Evolutionary conservation across 129 eudicot species (phyloP).

Genomic region (Gnaphalium uliginosum): DNA sequence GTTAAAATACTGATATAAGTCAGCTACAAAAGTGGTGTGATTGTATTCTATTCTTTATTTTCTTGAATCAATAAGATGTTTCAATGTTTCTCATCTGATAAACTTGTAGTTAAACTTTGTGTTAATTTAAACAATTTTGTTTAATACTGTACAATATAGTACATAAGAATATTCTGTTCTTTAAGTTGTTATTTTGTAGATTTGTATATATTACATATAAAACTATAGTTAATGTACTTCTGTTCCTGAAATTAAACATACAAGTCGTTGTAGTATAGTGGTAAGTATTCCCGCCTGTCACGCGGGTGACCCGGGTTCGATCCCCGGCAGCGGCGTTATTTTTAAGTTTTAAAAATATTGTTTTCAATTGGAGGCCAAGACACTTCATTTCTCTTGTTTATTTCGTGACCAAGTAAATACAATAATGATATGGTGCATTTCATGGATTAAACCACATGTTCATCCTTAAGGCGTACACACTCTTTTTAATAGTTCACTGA

Average conservation of each 20-base stretch:
- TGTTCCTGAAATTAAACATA: background rate
- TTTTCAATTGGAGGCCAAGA: too few relatives aligned
- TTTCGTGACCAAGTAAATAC: background rate
- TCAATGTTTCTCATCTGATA: background rate
- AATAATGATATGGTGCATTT: background rate
- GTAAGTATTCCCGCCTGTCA: constrained; percentile 94
- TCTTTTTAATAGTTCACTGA: too few relatives aligned
- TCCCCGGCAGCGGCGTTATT: constrained; percentile 73
- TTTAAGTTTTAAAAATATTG: background rate
- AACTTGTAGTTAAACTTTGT: too few relatives aligned
- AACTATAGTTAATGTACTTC: too few relatives aligned
- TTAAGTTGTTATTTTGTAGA: background rate
- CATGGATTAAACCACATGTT: background rate
- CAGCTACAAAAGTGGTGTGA: constrained; percentile 16
- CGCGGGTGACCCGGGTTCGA: constrained; percentile 95
- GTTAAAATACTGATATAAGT: constrained; percentile 21
- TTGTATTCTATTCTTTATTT: constrained; percentile 15
- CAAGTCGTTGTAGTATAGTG: constrained; percentile 85
- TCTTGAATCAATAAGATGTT: constrained; percentile 8
- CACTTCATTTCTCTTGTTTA: too few relatives aligned
- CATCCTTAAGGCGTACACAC: too few relatives aligned
- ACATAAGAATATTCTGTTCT: too few relatives aligned
- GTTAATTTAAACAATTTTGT: too few relatives aligned
- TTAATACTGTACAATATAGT: too few relatives aligned
- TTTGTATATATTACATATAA: too few relatives aligned